Conservation (phyloP, 2,329 filamentous ascomycete species). For the Periconia sp. region DNA sequence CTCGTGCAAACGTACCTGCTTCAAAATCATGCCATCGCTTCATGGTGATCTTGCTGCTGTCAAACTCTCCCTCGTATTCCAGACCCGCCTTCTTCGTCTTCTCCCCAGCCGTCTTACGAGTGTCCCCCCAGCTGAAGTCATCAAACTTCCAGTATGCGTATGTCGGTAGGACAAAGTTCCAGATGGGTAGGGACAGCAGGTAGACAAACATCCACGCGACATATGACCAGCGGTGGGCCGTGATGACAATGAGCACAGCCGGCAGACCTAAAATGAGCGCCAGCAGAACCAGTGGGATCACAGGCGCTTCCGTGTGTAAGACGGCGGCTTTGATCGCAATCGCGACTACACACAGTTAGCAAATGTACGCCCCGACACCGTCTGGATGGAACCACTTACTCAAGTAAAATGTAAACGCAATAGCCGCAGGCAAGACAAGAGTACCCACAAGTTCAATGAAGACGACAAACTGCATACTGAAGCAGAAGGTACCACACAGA, state of each 20-base stretch:
- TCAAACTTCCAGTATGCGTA: constrained; percentile 99
- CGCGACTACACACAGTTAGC: constrained; percentile 62
- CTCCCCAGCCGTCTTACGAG: constrained; percentile 90
- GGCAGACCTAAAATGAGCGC: constrained; percentile 91
- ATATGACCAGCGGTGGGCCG: constrained; percentile 89
- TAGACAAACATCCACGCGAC: constrained; percentile 98
- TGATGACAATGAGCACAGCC: constrained; percentile 86
- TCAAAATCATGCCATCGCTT: constrained; percentile 96
- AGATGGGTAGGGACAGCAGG: constrained; percentile 86
- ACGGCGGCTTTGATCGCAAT: constrained; percentile 75
- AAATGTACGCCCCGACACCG: neutral
- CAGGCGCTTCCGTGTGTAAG: constrained; percentile 61
- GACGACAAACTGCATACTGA: constrained; percentile 99
- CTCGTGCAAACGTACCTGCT: constrained; percentile 54
- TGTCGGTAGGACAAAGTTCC: constrained; percentile 93
- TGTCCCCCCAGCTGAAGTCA: constrained; percentile 99
- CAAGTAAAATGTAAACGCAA: constrained; percentile 95
- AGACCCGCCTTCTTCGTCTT: constrained; percentile 83
- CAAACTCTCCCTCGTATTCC: constrained; percentile 93
- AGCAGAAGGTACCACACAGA: constrained; percentile 97
- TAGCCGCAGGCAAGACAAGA: constrained; percentile 90
- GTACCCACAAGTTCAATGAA: constrained; percentile 95
- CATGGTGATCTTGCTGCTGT: constrained; percentile 99
- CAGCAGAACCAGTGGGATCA: constrained; percentile 88
- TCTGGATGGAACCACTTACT: constrained; percentile 58